These are phyloP conservation scores for Physcomitrium patens DNA, from an alignment of 225 moss, liverwort and hornwort genomes.

Conservation along the genomic window DNA sequence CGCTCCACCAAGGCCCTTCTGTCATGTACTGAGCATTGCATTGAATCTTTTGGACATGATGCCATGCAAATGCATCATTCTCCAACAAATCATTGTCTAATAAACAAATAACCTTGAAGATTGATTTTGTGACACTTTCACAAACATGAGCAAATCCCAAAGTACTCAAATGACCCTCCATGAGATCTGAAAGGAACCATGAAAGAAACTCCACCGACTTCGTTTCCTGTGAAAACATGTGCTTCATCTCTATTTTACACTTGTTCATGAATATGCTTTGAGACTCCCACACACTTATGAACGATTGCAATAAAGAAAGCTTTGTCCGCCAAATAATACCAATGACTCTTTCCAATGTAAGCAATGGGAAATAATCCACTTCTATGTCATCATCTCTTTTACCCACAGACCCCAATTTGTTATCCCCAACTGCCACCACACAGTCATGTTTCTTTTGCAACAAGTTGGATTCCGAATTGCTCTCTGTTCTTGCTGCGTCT, in stretches of 20 bases:
- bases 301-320: constrained; percentile 36
- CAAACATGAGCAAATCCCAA: neutral
- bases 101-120: constrained; percentile 58
- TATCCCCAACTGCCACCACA: no score
- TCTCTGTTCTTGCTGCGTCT: neutral
- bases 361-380: accelerated
- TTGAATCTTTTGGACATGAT: neutral
- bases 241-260: constrained; percentile 26
- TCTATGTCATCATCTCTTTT: neutral
- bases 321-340: constrained; percentile 37
- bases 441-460: neutral
- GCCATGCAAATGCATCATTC: accelerated
- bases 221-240: constrained; percentile 31
- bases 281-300: constrained; percentile 37
- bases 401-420: neutral
- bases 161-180: constrained; percentile 49
- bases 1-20: constrained; percentile 38
- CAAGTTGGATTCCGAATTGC: neutral
- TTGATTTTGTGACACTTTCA: constrained; percentile 39
- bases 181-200: constrained; percentile 65
- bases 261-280: constrained; percentile 34
- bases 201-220: constrained; percentile 39
- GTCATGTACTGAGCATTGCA: constrained; percentile 20
- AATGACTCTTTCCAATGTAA: neutral
- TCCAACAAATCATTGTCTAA: constrained; percentile 40